A percentile compares a stretch with the other conserved stretches of the same genome.
Evolutionary conservation across 805 yeast species (phyloP).

Genomic region (Ogataea pignaliae): DNA sequence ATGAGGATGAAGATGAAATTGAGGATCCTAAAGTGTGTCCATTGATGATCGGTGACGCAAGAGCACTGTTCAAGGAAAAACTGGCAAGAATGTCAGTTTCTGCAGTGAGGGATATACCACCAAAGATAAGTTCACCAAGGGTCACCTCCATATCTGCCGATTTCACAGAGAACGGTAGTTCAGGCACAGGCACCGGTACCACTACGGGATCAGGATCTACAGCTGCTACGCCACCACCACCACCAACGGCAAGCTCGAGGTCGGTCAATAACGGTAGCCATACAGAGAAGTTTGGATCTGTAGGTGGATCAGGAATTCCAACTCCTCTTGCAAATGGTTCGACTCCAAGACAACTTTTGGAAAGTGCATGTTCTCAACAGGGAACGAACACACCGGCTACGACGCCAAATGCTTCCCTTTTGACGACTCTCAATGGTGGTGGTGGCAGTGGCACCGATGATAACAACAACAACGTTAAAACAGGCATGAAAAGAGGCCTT

Average conservation of each 20-base stretch:
- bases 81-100: slow-evolving; percentile 29
- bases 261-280: not conserved
- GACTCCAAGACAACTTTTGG: slow-evolving; percentile 8
- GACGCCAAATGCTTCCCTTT: no score
- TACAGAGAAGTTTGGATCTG: no score
- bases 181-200: no score
- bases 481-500: slow-evolving; percentile 6
- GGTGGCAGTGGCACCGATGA: no score
- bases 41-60: slow-evolving; percentile 41
- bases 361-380: no score
- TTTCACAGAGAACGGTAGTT: slow-evolving; percentile 11
- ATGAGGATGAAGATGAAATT: slow-evolving; percentile 22
- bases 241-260: not conserved
- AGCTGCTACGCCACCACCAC: not conserved
- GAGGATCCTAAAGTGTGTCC: slow-evolving; percentile 40
- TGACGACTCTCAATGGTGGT: no score
- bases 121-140: slow-evolving; percentile 16
- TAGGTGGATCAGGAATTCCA: not conserved
- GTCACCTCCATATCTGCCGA: slow-evolving; percentile 24
- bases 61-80: slow-evolving; percentile 33
- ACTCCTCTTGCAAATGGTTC: slow-evolving; percentile 2
- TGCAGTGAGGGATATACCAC: slow-evolving; percentile 24
- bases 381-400: no score
- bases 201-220: not conserved
- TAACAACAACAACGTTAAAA: not conserved